Evolutionary conservation across 768 basidiomycete genomes (phyloP).

Genomic region (Suillus discolor): DNA sequence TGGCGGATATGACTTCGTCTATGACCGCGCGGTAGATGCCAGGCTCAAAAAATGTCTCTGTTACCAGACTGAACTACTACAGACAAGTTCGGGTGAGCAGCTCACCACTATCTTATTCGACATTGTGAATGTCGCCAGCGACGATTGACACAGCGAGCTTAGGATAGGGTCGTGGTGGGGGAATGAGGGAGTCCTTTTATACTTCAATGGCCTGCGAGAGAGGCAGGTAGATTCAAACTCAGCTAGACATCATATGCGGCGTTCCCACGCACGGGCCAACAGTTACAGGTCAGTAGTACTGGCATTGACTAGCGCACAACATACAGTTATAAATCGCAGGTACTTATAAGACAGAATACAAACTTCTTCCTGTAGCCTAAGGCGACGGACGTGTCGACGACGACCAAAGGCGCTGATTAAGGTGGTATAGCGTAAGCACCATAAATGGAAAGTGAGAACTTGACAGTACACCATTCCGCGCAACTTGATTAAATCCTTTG

Average conservation of each 20-base stretch:
- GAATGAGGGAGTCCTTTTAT: conserved; percentile 40
- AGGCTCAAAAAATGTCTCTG: conserved; percentile 73
- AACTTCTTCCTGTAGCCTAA: neutral
- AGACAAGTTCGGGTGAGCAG: conserved; percentile 64
- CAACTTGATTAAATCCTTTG: neutral
- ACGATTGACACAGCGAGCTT: conserved; percentile 30
- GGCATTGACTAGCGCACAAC: neutral
- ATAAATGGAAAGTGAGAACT: neutral
- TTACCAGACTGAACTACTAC: conserved; percentile 58
- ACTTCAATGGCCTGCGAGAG: conserved; percentile 38
- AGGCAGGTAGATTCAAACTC: conserved; percentile 46
- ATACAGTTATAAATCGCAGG: neutral
- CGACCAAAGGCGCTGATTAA: neutral
- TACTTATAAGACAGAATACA: neutral
- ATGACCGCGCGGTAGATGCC: conserved; percentile 90
- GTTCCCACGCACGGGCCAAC: conserved; percentile 53
- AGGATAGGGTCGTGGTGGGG: conserved; percentile 37
- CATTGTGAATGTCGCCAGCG: conserved; percentile 53
- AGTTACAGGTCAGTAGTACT: neutral
- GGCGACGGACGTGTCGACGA: neutral
- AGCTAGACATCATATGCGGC: conserved; percentile 26
- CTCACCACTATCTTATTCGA: conserved; percentile 99
- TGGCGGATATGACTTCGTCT: conserved; percentile 88
- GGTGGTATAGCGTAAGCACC: neutral
- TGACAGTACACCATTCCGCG: neutral